A percentile compares a stretch with the other conserved stretches of the same genome.
Evolutionary conservation across 208 protist species (phyloP).

Genomic region (Acanthamoeba triangularis): DNA sequence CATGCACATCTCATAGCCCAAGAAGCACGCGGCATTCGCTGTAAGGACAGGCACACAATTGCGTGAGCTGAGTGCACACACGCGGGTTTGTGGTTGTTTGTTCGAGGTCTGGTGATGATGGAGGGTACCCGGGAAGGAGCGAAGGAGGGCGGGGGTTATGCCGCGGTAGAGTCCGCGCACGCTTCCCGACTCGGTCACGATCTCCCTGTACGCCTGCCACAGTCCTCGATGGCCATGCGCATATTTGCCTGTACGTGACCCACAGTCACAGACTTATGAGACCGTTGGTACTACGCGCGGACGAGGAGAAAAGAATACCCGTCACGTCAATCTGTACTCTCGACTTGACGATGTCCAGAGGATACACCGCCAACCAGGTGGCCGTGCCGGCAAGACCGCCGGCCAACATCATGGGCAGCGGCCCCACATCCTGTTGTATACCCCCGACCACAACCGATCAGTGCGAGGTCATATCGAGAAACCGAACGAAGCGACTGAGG

Average conservation of each 20-base stretch:
- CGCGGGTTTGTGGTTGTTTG: background rate
- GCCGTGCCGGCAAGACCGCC: constrained; percentile 30
- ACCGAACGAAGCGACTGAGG: background rate
- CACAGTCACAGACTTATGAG: too few relatives aligned
- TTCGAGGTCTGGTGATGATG: background rate
- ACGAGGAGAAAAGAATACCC: background rate
- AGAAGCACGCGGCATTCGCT: constrained; percentile 40
- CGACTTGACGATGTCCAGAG: constrained; percentile 61
- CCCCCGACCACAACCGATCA: background rate
- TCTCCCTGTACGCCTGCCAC: constrained; percentile 36
- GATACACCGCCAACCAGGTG: constrained; percentile 42
- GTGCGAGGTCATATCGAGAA: background rate
- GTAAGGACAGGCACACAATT: background rate
- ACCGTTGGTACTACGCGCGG: too few relatives aligned
- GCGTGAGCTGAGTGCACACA: too few relatives aligned
- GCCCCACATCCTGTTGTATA: constrained; percentile 12
- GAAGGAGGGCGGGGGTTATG: constrained; percentile 38
- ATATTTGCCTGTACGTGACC: background rate
- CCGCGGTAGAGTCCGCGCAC: constrained; percentile 32
- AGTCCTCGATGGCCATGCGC: constrained; percentile 34
- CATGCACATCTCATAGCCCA: constrained; percentile 60
- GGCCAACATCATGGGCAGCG: constrained; percentile 34
- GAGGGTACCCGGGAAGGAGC: constrained; percentile 29
- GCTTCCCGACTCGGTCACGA: background rate
- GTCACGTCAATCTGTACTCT: constrained; percentile 40